Evolutionary conservation across 108 stramenopile species (phyloP), one percentile per base, ranked within the genome.

Genomic region (Pseudonitzschia multiseries): DNA sequence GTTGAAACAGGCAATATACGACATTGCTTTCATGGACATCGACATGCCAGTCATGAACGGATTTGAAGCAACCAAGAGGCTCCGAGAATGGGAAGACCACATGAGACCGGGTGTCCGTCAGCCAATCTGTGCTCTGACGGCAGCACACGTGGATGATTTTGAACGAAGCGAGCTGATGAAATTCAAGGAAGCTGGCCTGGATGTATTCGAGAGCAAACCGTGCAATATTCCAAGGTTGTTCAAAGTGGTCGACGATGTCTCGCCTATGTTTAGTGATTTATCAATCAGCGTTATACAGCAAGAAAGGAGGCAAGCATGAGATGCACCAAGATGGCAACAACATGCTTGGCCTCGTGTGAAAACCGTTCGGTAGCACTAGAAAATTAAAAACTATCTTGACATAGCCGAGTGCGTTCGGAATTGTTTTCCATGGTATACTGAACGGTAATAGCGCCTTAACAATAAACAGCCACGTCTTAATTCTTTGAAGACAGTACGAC

Each of bases 1-100:
- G 79, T 83, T 97, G 79, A 97, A 95, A 59, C 79, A 82, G 65
- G 89, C 87, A 6, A 93, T 93, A 53, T 95, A 93, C 70, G 94
- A 95, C 71, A 93, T 95, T 71, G 92, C 89, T n/a, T 95, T 96
- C 82, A 96, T 96, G 96, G 96, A 96, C 69, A 89, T 96, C 65
- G 92, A 95, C 79, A 97, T 97, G 94, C 96, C 96, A 6, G 92
- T 95, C 27, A 95, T 97, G 94, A 91, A 95, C 79, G 96, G 96
- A 0, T 92, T 95, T 59, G 93, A 94, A 73, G 92, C 92, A 14
- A 93, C 93, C 51, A 93, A 90, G 70, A 81, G 80, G 46, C 82
- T 94, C 21, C 63, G 93, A 57, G 79, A 91, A 64, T 96, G 93
- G 93, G 93, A 94, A 76, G 91, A 96, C 77, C 57, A 78, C 9